These are phyloP conservation scores for Debaryomyces subglobosus DNA, from an alignment of 1,139 yeast species.

Conservation along the genomic window DNA sequence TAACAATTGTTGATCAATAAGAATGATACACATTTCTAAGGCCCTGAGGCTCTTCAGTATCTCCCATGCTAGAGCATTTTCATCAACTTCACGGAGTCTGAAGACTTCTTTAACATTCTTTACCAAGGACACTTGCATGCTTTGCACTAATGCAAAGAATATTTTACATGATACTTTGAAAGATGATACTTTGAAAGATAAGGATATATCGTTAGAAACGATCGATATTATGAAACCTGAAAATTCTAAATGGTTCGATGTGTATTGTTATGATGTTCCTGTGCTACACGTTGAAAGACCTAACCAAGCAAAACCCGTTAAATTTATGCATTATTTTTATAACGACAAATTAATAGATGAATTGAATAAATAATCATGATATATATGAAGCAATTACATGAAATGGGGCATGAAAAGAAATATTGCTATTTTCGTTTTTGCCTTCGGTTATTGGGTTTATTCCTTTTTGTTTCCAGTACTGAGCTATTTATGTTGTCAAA, in stretches of 20 bases:
- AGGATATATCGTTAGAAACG: conserved; percentile 40
- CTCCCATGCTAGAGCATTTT: background rate
- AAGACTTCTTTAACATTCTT: conserved; percentile 56
- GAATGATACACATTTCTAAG: background rate
- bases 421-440: background rate
- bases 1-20: background rate
- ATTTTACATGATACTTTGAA: conserved; percentile 48
- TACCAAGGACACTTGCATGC: conserved; percentile 77
- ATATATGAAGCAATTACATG: background rate
- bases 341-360: conserved; percentile 59
- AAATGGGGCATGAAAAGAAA: background rate
- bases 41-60: background rate
- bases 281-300: conserved; percentile 72
- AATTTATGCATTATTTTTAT: conserved; percentile 77
- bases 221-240: conserved; percentile 72
- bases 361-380: conserved; percentile 23
- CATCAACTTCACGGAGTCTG: background rate
- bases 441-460: background rate
- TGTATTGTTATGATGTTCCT: conserved; percentile 88
- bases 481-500: conserved; percentile 4
- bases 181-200: conserved; percentile 23
- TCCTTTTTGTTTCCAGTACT: background rate
- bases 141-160: conserved; percentile 73
- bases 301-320: conserved; percentile 49
- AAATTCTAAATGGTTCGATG: conserved; percentile 76